Percentiles rank a stretch among this genome's conserved stretches.
phyloP scores from a whole-genome alignment of 306 rosid species.

The Fragaria vesca region DNA sequence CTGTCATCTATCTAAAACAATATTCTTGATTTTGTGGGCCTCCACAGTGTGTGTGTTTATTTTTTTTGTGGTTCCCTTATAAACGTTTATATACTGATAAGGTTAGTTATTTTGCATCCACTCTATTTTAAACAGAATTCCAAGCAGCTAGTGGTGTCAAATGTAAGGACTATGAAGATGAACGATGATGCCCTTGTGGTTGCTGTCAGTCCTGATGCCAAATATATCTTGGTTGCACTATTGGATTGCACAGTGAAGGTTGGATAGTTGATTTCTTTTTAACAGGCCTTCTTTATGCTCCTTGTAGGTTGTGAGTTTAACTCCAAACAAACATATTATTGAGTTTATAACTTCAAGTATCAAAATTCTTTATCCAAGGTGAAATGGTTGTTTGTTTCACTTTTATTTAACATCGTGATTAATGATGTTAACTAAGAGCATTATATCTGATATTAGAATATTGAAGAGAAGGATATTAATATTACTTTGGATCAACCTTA shows the following conservation, averaged over 20 bases:
- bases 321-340: neutral
- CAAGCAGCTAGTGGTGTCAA: conserved; percentile 58
- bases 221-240: conserved; percentile 80
- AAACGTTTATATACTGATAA: neutral
- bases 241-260: conserved; percentile 91
- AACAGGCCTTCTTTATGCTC: conserved; percentile 1
- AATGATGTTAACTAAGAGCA: neutral
- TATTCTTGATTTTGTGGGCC: neutral
- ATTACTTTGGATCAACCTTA: conserved; percentile 2
- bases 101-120: conserved; percentile 11
- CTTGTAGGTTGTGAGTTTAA: neutral
- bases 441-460: conserved; percentile 1
- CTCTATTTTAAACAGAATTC: conserved; percentile 48
- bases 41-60: neutral
- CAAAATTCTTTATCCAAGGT: neutral
- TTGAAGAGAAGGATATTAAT: neutral
- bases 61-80: neutral
- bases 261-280: conserved; percentile 16
- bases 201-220: conserved; percentile 86
- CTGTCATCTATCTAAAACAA: neutral
- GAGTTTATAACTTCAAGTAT: neutral
- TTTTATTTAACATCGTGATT: neutral
- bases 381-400: neutral
- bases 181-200: conserved; percentile 79
- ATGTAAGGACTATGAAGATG: conserved; percentile 77